Base-by-base conservation (phyloP, 306 rosid genomes). In the Fragaria ananassa region DNA sequence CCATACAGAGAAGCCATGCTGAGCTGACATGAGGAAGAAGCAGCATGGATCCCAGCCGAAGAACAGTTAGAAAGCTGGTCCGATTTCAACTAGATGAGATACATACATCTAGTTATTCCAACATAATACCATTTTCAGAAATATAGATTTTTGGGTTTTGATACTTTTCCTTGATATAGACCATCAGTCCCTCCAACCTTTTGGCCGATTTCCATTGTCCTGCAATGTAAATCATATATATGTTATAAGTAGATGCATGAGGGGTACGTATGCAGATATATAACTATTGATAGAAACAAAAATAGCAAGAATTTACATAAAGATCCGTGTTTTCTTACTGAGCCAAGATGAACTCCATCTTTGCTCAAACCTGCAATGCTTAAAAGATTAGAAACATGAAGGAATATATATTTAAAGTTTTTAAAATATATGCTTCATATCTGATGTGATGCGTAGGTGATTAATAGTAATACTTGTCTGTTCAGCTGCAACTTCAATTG, bases 41-140 rank as follows among this genome's bases (percentile, higher is more conserved):
- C n/a, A n/a, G n/a, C n/a, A n/a, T n/a, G n/a, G n/a, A n/a, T n/a
- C n/a, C n/a, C n/a, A n/a, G n/a, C n/a, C n/a, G n/a, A n/a, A n/a
- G n/a, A n/a, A n/a, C n/a, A n/a, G n/a, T n/a, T n/a, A n/a, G n/a
- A n/a, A n/a, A n/a, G n/a, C n/a, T n/a, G n/a, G n/a, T n/a, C n/a
- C n/a, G n/a, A n/a, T n/a, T n/a, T n/a, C n/a, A n/a, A n/a, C n/a
- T n/a, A n/a, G n/a, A n/a, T n/a, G n/a, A n/a, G n/a, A n/a, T n/a
- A n/a, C n/a, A n/a, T n/a, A n/a, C n/a, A n/a, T n/a, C n/a, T n/a
- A n/a, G n/a, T n/a, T n/a, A n/a, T n/a, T n/a, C n/a, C n/a, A n/a
- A n/a, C n/a, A n/a, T n/a, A n/a, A 9, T 39, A 84, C 83, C 88
- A 78, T 84, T 84, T 67, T 84, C 88, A 1, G 81, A 64, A 53